Evolutionary conservation across 2,329 filamentous ascomycete species (phyloP).

Genomic region (Metarhizium robertsii): DNA sequence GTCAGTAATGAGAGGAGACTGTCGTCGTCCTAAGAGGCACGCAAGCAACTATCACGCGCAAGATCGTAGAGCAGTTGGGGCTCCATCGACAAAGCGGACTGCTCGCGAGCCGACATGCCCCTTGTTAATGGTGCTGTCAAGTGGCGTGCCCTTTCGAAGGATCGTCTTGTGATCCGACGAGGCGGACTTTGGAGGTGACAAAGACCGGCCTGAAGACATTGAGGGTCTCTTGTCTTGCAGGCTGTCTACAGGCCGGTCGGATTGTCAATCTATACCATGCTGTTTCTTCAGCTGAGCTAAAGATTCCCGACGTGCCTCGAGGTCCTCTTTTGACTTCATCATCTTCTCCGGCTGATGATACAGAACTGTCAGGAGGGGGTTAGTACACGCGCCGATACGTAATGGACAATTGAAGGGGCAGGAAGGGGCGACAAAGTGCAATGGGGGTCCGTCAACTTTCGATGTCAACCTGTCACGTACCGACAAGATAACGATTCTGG

Average conservation of each 20-base stretch:
- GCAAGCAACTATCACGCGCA: conserved; percentile 25
- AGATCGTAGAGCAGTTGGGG: conserved; percentile 26
- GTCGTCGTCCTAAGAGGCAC: not conserved
- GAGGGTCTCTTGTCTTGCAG: conserved; percentile 32
- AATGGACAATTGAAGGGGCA: not conserved
- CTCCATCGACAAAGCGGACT: conserved; percentile 32
- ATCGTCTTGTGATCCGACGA: conserved; percentile 33
- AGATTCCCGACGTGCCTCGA: conserved; percentile 89
- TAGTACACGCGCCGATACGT: not conserved
- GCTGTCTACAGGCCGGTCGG: conserved; percentile 57
- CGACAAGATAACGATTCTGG: conserved; percentile 97
- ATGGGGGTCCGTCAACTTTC: not conserved
- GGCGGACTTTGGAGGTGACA: conserved; percentile 31
- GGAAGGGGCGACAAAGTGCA: not conserved
- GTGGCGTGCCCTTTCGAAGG: conserved; percentile 32
- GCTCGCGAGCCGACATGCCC: conserved; percentile 28
- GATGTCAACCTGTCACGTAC: conserved; percentile 41
- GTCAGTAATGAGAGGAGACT: not conserved
- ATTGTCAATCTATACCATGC: conserved; percentile 96
- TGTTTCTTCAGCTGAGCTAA: conserved; percentile 97
- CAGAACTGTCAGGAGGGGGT: conserved; percentile 34
- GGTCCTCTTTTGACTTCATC: conserved; percentile 80
- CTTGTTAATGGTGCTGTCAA: conserved; percentile 22
- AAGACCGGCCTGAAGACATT: conserved; percentile 54
- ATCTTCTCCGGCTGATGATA: conserved; percentile 60